Evolutionary conservation across 164 flowering plant genomes (phyloP), one percentile per base, ranked within the genome.

Genomic region (Tetracentron sinense): DNA sequence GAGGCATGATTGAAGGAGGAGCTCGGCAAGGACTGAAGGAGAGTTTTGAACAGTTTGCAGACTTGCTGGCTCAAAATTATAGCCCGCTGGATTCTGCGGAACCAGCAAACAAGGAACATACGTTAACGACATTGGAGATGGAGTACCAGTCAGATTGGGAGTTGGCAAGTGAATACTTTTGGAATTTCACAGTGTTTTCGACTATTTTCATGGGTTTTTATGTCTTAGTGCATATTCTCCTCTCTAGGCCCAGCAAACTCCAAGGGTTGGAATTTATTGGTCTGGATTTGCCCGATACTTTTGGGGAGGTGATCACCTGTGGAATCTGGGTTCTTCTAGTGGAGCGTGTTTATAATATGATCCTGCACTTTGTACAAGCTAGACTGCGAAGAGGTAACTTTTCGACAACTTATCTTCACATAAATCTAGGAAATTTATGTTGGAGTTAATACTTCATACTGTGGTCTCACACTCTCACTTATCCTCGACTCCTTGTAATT

Each of bases 231-330:
- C 97, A 91, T 60, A 87, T 91, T 49, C 33, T 82, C 11, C 73
- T 85, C 0, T 81, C 78, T 65, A 71, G 69, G 20, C 75, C 76
- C 5, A 63, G 76, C 44, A 63, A 64, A 46, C 61, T 56, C 19
- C 80, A 72, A 42, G 93, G 93, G 0, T 73, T 88, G 68, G 97
- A 91, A 54, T 78, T 87, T 63, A 30, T 42, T 59, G 91, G 91
- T 54, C 70, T 91, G 61, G 96, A 91, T 69, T 75, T 91, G 77
- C 96, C 97, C 0, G 94, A 91, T 69, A 83, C 82, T 68, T 71
- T 91, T 60, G 92, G 97, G 17, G 91, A 88, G 77, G 65, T 90
- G 63, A 47, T 88, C 52, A 77, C 83, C 4, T 54, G 78, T 64
- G 89, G 81, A 47, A 72, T 88, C 48, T 44, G 88, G 47, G 70